Base-by-base conservation (phyloP, 768 basidiomycete genomes). In the Mycena kentingensis region DNA sequence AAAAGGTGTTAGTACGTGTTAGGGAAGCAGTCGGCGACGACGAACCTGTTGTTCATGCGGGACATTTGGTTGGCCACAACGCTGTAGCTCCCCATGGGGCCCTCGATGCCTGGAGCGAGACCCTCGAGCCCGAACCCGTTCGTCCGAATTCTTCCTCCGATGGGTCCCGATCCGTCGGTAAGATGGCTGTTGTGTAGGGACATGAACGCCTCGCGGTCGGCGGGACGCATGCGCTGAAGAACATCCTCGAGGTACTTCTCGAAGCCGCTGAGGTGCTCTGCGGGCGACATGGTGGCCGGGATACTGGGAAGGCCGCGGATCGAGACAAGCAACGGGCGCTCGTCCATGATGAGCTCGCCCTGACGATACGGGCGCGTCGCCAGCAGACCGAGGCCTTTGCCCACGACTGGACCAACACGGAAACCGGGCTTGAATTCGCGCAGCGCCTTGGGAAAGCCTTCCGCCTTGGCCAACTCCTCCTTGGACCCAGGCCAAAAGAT, bases 381-480 rank as follows among this genome's bases (percentile, higher is more conserved):
- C 36, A 57, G 57, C 55, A 60, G 52, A 21, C 59, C 59, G 3
- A 46, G 21, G 5, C 59, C 55, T 38, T 57, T 60, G 18, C 22
- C n/a, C 11, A 43, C 50, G 19, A 27, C 18, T 5, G 22, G 25
- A 2, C 29, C 39, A 34, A 60, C 48, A 22, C 38, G 18, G 35
- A 60, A 60, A 6, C 49, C 38, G 6, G 51, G 46, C 19, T 47
- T 5, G 13, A 42, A 7, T n/a, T 22, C 12, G 24, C 22, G 41
- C 24, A 42, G 25, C 22, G 44, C 26, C 21, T 29, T 46, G 53
- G 16, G 28, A 22, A 12, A 46, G 32, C 2, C 36, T 19, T 2
- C 50, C 39, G 26, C 37, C 21, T 18, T 55, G 29, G 41, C 29
- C 34, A 3, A 50, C 18, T 22, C 15, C 19, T 46, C 44, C 24